These are phyloP conservation scores for Pleurotus citrinopileatus DNA, from an alignment of 768 basidiomycete genomes.

Conservation along the genomic window DNA sequence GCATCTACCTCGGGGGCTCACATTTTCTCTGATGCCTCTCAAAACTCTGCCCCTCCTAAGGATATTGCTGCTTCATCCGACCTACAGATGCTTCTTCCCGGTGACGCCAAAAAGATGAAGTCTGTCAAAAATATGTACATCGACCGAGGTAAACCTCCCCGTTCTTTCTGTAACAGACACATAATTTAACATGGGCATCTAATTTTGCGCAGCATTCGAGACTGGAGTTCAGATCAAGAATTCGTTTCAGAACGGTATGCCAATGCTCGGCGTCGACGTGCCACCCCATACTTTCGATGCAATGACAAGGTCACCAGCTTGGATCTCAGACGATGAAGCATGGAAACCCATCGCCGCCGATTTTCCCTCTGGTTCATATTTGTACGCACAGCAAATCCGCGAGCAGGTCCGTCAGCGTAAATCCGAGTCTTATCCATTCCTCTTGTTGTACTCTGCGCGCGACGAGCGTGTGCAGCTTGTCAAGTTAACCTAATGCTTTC, in stretches of 20 bases:
- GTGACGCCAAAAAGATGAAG: slow-evolving; percentile 72
- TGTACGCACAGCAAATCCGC: slow-evolving; percentile 66
- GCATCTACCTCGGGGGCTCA: slow-evolving; percentile 58
- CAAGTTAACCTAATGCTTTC: slow-evolving; percentile 23
- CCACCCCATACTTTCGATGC: slow-evolving; percentile 56
- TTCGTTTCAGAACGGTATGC: slow-evolving; percentile 57
- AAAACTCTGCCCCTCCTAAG: slow-evolving; percentile 33
- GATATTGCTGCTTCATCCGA: slow-evolving; percentile 37
- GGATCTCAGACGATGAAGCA: slow-evolving; percentile 74
- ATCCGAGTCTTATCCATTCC: slow-evolving; percentile 57
- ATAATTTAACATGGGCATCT: neutral
- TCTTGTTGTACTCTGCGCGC: slow-evolving; percentile 63
- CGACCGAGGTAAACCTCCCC: slow-evolving; percentile 53
- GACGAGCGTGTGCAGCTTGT: slow-evolving; percentile 71
- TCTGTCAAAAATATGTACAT: slow-evolving; percentile 63
- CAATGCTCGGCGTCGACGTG: slow-evolving; percentile 74
- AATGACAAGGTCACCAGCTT: slow-evolving; percentile 53
- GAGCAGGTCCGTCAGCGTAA: slow-evolving; percentile 64
- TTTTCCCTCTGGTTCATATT: slow-evolving; percentile 51
- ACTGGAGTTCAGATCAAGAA: slow-evolving; percentile 54
- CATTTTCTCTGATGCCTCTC: slow-evolving; percentile 33
- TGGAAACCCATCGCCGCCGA: slow-evolving; percentile 59
- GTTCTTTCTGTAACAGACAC: neutral
- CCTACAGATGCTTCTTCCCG: slow-evolving; percentile 64
- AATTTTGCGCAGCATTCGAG: slow-evolving; percentile 56